Base-by-base conservation (phyloP, 2,329 filamentous ascomycete species). In the Diatrype stigma region DNA sequence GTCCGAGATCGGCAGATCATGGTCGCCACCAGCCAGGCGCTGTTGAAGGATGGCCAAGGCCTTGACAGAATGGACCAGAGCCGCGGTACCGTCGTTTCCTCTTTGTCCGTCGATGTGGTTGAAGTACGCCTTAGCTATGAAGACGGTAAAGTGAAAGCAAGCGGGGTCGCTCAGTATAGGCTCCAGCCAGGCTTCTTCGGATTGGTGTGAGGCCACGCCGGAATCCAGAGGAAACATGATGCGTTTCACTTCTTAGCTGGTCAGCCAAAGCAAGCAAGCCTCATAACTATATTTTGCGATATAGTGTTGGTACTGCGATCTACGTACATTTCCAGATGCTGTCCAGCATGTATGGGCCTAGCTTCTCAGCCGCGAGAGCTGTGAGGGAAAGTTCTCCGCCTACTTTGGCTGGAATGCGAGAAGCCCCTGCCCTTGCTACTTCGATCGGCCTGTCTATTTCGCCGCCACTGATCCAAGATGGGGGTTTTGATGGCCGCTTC, bases 381-480 rank as follows among this genome's bases (percentile, higher is more conserved):
- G 32, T 47, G 11, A 47, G 21, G 5, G 46, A 47, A 22, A 47
- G 37, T 2, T 47, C 46, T 19, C 46, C 46, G 34, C 46, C 46
- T 10, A 47, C 46, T 47, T 47, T 47, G 16, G 14, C 32, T 16
- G 46, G 46, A 21, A 28, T 10, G 21, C 21, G 7, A 14, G 17
- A 19, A 34, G 28, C 26, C 26, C 10, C 6, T 30, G 5, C 26
- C 26, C 26, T 30, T 30, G 10, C 26, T 30, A 30, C 26, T 6
- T 10, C 10, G 26, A 30, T 10, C 26, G 26, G 6, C 26, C 26
- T 10, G 26, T 30, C 26, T 30, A 30, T 10, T 30, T 30, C 10
- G 26, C 26, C 26, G 26, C 26, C 28, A 30, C 14, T 30, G 22
- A 30, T 34, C 45, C 28, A 37, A n/a, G 30, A 47, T 34, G 3